These are phyloP conservation scores for Basipetospora sp. DNA, from an alignment of 2,329 filamentous ascomycete genomes.

Conservation along the genomic window DNA sequence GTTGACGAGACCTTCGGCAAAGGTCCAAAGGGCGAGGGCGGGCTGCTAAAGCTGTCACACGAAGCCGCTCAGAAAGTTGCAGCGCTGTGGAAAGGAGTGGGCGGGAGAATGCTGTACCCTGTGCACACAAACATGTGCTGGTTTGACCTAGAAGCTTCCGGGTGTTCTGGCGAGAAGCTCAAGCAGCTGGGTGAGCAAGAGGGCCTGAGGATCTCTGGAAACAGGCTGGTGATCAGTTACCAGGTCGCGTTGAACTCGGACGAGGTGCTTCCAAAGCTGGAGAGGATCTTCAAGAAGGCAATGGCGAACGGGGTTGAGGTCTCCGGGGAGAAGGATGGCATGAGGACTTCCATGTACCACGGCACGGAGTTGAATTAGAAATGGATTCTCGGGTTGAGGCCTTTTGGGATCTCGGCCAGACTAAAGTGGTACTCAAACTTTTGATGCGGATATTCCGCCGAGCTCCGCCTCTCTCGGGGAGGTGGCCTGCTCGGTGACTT, in stretches of 20 bases:
- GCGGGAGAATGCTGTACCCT: conserved; percentile 52
- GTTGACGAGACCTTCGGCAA: conserved; percentile 35
- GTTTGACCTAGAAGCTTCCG: conserved; percentile 54
- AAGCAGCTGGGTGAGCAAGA: conserved; percentile 24
- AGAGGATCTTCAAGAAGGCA: conserved; percentile 35
- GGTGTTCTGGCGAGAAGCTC: conserved; percentile 26
- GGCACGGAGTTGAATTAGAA: background rate
- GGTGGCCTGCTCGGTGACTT: too few species aligned
- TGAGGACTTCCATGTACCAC: conserved; percentile 11
- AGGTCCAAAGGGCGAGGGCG: conserved; percentile 27
- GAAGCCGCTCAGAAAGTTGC: conserved; percentile 48
- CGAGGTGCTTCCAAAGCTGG: conserved; percentile 43
- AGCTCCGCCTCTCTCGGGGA: too few species aligned
- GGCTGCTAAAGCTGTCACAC: conserved; percentile 46
- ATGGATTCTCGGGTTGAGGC: too few species aligned
- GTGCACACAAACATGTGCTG: conserved; percentile 89
- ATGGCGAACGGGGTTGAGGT: conserved; percentile 13
- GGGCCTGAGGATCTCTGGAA: conserved; percentile 26
- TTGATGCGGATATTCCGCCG: too few species aligned
- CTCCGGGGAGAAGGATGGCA: background rate
- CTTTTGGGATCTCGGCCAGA: too few species aligned
- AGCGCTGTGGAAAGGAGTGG: conserved; percentile 54
- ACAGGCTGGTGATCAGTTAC: conserved; percentile 33
- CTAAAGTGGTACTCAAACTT: too few species aligned
- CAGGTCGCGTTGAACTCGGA: conserved; percentile 49